A percentile compares a stretch with the other conserved stretches of the same genome.
phyloP scores from a whole-genome alignment of 2,329 filamentous ascomycete species.

The Nigrospora osmanthi region DNA sequence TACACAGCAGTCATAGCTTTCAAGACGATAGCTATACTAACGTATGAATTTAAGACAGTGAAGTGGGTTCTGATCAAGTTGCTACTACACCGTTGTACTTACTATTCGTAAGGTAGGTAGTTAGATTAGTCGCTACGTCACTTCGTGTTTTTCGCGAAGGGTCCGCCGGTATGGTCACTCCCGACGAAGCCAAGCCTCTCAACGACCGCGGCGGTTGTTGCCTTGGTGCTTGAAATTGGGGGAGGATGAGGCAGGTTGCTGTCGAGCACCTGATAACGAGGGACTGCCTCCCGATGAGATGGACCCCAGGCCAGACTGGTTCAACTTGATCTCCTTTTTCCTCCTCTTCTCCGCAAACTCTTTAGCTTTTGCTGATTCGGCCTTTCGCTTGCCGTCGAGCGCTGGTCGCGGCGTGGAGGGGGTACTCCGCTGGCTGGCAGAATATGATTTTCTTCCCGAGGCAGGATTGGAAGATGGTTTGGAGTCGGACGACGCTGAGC shows the following conservation, averaged over 20 bases:
- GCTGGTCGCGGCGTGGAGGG: conserved; percentile 29
- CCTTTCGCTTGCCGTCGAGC: conserved; percentile 34
- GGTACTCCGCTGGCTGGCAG: conserved; percentile 28
- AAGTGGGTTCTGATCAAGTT: too few relatives aligned
- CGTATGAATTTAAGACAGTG: too few relatives aligned
- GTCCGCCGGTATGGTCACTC: too few relatives aligned
- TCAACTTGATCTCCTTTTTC: conserved; percentile 61
- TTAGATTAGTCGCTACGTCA: too few relatives aligned
- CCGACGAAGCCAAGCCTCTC: too few relatives aligned
- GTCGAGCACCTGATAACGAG: conserved; percentile 10
- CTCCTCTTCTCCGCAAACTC: conserved; percentile 51
- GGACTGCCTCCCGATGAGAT: conserved; percentile 42
- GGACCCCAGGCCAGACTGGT: conserved; percentile 36
- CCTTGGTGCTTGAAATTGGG: conserved; percentile 2
- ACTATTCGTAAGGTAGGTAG: too few relatives aligned
- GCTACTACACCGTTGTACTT: too few relatives aligned
- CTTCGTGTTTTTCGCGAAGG: too few relatives aligned
- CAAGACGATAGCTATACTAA: too few relatives aligned
- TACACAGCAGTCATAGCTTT: too few relatives aligned
- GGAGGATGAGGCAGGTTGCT: not conserved
- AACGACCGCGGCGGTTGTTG: too few relatives aligned
- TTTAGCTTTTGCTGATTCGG: conserved; percentile 36
- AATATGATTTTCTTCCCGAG: conserved; percentile 21
- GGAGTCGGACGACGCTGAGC: conserved; percentile 22
- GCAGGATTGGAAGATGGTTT: conserved; percentile 12